Conservation (phyloP, 306 rosid genomes). For the Geum urbanum region DNA sequence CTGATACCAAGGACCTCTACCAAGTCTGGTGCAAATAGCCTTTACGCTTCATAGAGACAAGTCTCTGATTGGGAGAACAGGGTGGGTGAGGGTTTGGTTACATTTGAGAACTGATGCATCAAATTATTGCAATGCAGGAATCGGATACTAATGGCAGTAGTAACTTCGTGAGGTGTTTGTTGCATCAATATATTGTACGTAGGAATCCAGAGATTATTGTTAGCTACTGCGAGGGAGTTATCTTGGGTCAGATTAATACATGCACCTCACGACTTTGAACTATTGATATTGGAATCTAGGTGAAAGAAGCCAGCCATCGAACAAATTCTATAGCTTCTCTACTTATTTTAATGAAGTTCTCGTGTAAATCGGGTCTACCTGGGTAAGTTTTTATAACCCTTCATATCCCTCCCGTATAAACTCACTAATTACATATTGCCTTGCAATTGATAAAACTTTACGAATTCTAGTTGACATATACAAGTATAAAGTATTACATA, state of each 20-base stretch:
- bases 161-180: neutral
- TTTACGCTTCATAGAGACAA: neutral
- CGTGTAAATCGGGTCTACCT: too few relatives aligned
- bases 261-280: neutral
- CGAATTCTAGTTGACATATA: neutral
- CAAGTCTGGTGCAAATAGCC: slow-evolving; percentile 20
- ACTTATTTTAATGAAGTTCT: neutral
- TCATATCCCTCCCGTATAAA: too few relatives aligned
- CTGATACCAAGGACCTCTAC: slow-evolving; percentile 20
- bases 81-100: neutral
- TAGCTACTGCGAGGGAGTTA: neutral
- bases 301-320: neutral
- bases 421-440: too few relatives aligned
- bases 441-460: neutral
- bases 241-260: neutral
- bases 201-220: neutral
- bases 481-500: too few relatives aligned
- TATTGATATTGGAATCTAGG: neutral
- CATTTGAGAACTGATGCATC: neutral
- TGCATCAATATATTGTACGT: neutral
- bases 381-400: too few relatives aligned
- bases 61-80: neutral
- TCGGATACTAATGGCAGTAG: neutral
- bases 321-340: neutral
- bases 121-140: neutral